phyloP scores from a whole-genome alignment of 2,329 filamentous ascomycete species.

The Rasamsonia emersonii region DNA sequence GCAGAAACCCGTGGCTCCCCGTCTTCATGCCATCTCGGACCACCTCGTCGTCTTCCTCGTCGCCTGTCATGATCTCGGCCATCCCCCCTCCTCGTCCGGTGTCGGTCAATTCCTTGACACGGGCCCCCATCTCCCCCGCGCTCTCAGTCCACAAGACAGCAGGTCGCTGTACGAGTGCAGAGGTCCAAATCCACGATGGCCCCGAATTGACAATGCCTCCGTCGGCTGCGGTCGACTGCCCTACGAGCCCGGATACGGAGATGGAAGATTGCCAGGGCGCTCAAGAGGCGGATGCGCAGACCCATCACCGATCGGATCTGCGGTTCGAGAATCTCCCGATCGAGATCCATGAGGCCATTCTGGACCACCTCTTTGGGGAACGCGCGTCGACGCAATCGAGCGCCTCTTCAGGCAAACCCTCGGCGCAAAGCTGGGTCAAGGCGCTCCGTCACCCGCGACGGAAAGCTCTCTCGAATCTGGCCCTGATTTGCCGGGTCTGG shows the following conservation, averaged over 20 bases:
- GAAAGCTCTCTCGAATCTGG: constrained; percentile 58
- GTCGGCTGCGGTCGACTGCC: constrained; percentile 14
- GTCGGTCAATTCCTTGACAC: constrained; percentile 24
- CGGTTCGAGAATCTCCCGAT: constrained; percentile 46
- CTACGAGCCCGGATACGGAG: constrained; percentile 15
- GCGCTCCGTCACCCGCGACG: constrained; percentile 58
- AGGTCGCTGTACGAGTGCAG: constrained; percentile 18
- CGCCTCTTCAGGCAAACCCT: constrained; percentile 45
- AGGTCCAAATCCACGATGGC: constrained; percentile 16
- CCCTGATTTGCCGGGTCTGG: constrained; percentile 54
- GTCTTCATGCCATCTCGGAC: too few relatives aligned
- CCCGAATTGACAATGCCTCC: constrained; percentile 13
- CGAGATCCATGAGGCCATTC: constrained; percentile 63
- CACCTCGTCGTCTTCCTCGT: too few relatives aligned
- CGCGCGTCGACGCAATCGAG: constrained; percentile 53
- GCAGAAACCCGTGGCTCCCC: too few relatives aligned
- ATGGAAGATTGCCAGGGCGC: constrained; percentile 18
- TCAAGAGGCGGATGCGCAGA: constrained; percentile 6
- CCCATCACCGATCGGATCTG: constrained; percentile 11
- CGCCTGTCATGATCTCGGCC: constrained; percentile 24
- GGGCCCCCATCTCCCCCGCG: constrained; percentile 13
- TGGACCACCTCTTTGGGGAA: constrained; percentile 64
- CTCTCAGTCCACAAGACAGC: constrained; percentile 16
- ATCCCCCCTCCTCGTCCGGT: constrained; percentile 23
- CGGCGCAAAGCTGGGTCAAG: constrained; percentile 54